A percentile compares a stretch with the other conserved stretches of the same genome.
These are phyloP conservation scores for Alternaria panax DNA, from an alignment of 2,329 filamentous ascomycete species.

Conservation along the genomic window DNA sequence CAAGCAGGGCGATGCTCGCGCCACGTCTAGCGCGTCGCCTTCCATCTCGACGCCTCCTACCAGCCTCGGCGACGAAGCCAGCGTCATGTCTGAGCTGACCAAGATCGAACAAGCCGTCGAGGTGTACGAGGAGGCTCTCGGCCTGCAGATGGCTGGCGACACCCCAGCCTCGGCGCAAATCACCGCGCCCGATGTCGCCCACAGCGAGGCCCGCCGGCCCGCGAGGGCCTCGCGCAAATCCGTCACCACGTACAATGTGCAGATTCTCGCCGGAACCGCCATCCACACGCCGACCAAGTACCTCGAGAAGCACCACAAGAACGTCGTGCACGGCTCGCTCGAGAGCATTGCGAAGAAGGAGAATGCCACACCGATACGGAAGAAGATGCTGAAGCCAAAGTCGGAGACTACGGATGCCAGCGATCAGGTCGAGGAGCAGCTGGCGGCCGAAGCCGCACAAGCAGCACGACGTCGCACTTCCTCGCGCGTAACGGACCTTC, in stretches of 20 bases:
- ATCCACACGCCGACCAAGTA: conserved; percentile 62
- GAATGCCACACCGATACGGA: conserved; percentile 29
- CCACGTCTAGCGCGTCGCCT: conserved; percentile 61
- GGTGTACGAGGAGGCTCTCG: conserved; percentile 30
- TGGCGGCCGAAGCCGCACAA: conserved; percentile 42
- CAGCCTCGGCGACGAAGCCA: conserved; percentile 68
- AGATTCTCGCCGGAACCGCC: conserved; percentile 67
- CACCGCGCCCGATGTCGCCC: conserved; percentile 24
- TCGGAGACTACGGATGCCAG: conserved; percentile 18
- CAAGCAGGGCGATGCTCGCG: conserved; percentile 42
- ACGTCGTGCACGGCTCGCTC: conserved; percentile 43
- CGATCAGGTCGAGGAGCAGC: conserved; percentile 42
- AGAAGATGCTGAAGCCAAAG: conserved; percentile 23
- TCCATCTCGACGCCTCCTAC: conserved; percentile 71
- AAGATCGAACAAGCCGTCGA: conserved; percentile 41
- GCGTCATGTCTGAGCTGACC: conserved; percentile 56
- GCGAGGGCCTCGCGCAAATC: conserved; percentile 63
- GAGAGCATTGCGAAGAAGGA: conserved; percentile 23
- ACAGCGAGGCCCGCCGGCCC: conserved; percentile 39
- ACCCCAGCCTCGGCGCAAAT: conserved; percentile 28
- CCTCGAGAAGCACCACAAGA: conserved; percentile 49
- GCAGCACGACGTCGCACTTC: conserved; percentile 45
- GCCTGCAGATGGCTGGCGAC: conserved; percentile 18
- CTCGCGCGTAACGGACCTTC: conserved; percentile 43
- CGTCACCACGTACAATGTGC: conserved; percentile 71